Base-by-base conservation (phyloP, 1,284 basidiomycete genomes). In the Wallemia mellicola region DNA sequence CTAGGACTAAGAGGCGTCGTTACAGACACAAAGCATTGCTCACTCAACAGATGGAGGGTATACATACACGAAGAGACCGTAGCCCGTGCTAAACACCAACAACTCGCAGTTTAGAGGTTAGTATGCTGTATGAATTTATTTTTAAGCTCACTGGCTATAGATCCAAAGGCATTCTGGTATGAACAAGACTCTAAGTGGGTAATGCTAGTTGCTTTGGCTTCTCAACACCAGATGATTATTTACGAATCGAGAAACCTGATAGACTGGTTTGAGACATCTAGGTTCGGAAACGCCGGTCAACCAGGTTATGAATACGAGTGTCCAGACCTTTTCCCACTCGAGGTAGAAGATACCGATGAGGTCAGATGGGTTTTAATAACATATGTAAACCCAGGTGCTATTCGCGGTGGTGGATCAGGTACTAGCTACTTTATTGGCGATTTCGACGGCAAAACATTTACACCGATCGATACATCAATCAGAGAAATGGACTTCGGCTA, bases 121-220 rank as follows among this genome's bases (percentile, higher is more conserved):
- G 38, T 48, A 5, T 11, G 9, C 14, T n/a, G 14, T 48, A 11
- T 17, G 14, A 17, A 11, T 48, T 3, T 17, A 22, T 17, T n/a
- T 17, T 22, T 5, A 5, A 11, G 22, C 38, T 48, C 14, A 48
- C 38, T 17, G 14, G 9, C 19, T n/a, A 7, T 3, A 38, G 72
- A 73, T 61, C 72, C 72, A 24, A 73, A 73, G 62, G 71, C 71
- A 24, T 67, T 71, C 57, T 68, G 69, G 66, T 66, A 71, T 60
- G 64, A 64, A 27, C 64, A 11, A 15, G 38, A 22, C 38, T 15
- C 66, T 33, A 65, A 65, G 17, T 73, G 72, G 72, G 68, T 72
- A 58, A 71, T 73, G 67, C 68, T 69, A 38, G 62, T 72, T 32
- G 67, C 71, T 1, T 67, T 65, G 28, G 61, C 71, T 2, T 64